Evolutionary conservation across 139 green algal species (phyloP), one percentile per base, ranked within the genome.

Genomic region (Chlorella vulgaris): DNA sequence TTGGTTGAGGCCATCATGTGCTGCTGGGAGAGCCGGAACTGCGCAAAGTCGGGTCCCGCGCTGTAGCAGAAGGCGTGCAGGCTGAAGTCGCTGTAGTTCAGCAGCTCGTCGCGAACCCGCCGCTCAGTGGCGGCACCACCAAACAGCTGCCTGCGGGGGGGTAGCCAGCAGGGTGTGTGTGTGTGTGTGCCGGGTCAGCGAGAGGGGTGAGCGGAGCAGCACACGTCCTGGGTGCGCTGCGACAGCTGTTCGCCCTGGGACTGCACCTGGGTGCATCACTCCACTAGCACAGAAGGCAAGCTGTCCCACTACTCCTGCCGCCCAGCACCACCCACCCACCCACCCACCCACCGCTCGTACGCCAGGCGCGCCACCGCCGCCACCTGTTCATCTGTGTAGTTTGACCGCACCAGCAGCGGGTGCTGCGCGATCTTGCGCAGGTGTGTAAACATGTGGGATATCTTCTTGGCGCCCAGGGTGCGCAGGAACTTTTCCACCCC

Each of bases 381-480:
- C 62, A 98, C 77, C 47, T 88, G 65, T 15, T 82, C 83, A 58
- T 97, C 90, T 0, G 55, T 86, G 88, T 91, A 98, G 26, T 83
- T 68, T 42, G 83, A 76, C 43, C 95, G 90, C 31, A 97, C 85
- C 51, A 99, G 93, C 86, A 99, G 89, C 33, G 96, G 96, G 89
- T 99, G 96, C 88, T 97, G 94, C 51, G 95, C 94, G 24, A 97
- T 90, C 87, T 99, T 99, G 55, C 96, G 88, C 77, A 99, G 89
- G 86, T 97, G 90, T 2, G 91, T 93, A 84, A 99, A 99, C 69
- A 98, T 91, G 88, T 97, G 94, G 84, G 87, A 91, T 43, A 97
- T 87, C 43, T 93, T 90, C 78, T 88, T 81, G 67, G 78, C 83
- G 67, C 93, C 90, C 78, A 90, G 65, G 40, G 82, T 71, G 79